Base-by-base conservation (phyloP, 2,329 filamentous ascomycete species). In the Aspergillus ochraceoroseus region DNA sequence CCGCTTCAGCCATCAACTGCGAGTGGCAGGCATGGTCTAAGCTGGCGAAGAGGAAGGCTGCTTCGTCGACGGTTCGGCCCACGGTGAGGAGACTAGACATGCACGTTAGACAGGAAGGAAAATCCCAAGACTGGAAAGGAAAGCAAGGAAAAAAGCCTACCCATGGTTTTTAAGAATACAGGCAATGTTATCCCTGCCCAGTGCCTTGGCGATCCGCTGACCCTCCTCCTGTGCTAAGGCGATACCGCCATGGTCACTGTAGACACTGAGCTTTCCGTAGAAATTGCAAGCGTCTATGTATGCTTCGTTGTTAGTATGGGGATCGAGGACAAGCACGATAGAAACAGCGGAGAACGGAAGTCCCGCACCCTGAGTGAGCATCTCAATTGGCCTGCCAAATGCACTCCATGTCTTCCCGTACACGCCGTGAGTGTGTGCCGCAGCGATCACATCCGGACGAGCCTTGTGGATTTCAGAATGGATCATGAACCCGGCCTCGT, bases 321-420 rank as follows among this genome's bases (percentile, higher is more conserved):
- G 6, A 25, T 18, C 15, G 8, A 38, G 12, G 6, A 25, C 19
- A 7, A 36, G 14, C 39, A 13, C 20, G 4, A n/a, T 6, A 11
- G 34, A 2, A 15, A 7, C 3, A 32, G 20, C 5, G 9, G 20
- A 9, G 20, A 22, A 9, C 5, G 20, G 5, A 22, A 9, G 20
- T 22, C n/a, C n/a, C 48, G 14, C 11, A 79, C 80, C 77, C 58
- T 80, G 77, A 1, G 76, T 76, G 32, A 76, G 72, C 53, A 74
- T 79, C 44, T 80, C 76, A 31, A 80, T 67, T 5, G 70, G 68
- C 44, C 74, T 74, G 5, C 80, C 80, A 14, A 82, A 71, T 0
- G 77, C 64, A 52, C 76, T 78, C 65, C 83, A 83, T 7, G 79
- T 73, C 34, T 76, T 74, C 3, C 77, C 77, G 51, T 79, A 72